Base-by-base conservation (phyloP, 192 early-diverging fungal species). In the Coemansia sp. region DNA sequence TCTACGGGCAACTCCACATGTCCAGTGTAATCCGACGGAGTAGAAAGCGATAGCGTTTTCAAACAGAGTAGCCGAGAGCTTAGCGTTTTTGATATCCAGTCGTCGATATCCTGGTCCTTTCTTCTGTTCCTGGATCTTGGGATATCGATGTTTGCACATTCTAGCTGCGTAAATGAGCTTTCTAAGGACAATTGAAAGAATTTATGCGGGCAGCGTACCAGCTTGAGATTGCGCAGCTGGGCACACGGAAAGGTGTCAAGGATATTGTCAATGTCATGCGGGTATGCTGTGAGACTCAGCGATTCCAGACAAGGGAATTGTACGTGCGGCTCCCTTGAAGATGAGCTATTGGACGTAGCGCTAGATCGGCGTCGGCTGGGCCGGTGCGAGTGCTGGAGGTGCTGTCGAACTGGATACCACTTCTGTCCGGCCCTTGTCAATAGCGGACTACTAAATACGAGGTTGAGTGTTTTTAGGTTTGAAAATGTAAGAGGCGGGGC, bases 231-330 rank as follows among this genome's bases (percentile, higher is more conserved):
- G 2, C 36, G 65, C 33, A 81, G 49, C 48, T 68, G 72, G 24
- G 69, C 18, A 12, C 78, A 65, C 20, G 78, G 78, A 48, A 75
- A 81, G 53, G 68, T 75, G 44, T 75, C 78, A 21, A 81, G 43
- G 38, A 81, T 71, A 6, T 60, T 45, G 21, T 56, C 58, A 23
- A 68, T 68, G 36, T 81, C 58, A 41, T 62, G 63, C 11, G 78
- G 73, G 26, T 75, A 81, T 2, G 55, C 66, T 4, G 51, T 60
- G 18, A 81, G 46, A 3, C 14, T 39, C 48, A 81, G 64, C 0
- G 63, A 60, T 16, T 64, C 53, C n/a, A 81, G 63, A 21, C 36
- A 33, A 2, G 78, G 78, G 52, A 81, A 81, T 5, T 18, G 39
- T 41, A 12, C 39, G 7, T 41, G 44, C 1, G 16, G 11, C 5